Percentiles rank a stretch among this genome's conserved stretches.
These are phyloP conservation scores for Colletotrichum salicis DNA, from an alignment of 2,329 filamentous ascomycete species.

Conservation along the genomic window DNA sequence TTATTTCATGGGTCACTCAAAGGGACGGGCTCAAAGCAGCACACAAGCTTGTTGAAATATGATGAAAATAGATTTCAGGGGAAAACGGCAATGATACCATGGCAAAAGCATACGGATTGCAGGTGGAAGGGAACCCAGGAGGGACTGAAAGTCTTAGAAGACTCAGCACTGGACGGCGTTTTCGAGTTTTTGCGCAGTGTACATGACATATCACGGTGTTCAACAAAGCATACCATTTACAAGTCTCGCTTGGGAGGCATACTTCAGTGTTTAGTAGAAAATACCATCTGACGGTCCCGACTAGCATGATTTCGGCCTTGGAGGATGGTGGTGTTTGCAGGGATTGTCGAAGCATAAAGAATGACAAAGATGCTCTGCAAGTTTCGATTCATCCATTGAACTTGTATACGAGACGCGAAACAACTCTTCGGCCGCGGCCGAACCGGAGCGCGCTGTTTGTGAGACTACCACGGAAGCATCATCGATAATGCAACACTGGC, in stretches of 20 bases:
- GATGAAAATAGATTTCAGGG: constrained; percentile 17
- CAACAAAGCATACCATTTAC: constrained; percentile 17
- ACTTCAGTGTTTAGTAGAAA: not conserved
- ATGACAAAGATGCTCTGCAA: not conserved
- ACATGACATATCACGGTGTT: not conserved
- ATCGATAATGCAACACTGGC: not conserved
- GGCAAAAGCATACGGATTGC: constrained; percentile 33
- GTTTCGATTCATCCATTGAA: not conserved
- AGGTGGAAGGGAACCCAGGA: constrained; percentile 13
- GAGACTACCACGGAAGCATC: not conserved
- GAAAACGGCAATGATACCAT: constrained; percentile 23
- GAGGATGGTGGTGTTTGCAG: not conserved
- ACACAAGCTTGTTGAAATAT: not conserved
- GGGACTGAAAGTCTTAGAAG: not conserved
- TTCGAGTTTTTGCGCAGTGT: constrained; percentile 1
- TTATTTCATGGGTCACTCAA: constrained; percentile 21
- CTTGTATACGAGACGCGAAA: not conserved
- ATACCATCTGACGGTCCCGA: not conserved
- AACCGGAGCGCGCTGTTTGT: not conserved
- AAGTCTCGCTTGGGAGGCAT: not conserved
- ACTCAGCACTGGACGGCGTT: constrained; percentile 10
- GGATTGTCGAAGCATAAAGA: not conserved
- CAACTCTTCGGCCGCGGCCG: not conserved
- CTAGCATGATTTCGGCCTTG: not conserved
- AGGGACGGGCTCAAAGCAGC: constrained; percentile 1